Percentiles rank a stretch among this genome's conserved stretches.
phyloP scores from a whole-genome alignment of 768 basidiomycete species.

The Lactarius deliciosus region DNA sequence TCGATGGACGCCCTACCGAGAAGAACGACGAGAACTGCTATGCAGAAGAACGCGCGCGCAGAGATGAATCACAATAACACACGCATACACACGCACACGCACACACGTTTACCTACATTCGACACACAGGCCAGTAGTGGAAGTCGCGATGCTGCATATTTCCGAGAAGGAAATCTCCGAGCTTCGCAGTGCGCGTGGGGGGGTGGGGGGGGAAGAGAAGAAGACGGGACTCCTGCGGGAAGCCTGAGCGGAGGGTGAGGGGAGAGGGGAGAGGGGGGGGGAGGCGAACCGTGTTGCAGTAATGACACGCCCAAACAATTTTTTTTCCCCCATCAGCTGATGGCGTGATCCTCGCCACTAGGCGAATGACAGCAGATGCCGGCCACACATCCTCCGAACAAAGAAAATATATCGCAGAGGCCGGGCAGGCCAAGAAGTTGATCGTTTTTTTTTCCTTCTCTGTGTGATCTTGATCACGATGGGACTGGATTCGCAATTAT shows the following conservation, averaged over 20 bases:
- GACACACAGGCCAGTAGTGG: background rate
- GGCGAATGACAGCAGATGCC: background rate
- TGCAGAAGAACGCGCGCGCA: background rate
- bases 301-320: background rate
- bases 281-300: background rate
- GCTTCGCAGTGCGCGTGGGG: background rate
- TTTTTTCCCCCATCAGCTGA: conserved; percentile 1
- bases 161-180: background rate
- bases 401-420: conserved; percentile 1
- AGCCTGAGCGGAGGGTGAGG: background rate
- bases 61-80: background rate
- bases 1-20: conserved; percentile 16
- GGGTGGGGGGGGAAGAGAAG: background rate
- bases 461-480: conserved; percentile 17
- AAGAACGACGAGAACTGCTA: conserved; percentile 4
- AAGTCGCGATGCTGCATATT: background rate
- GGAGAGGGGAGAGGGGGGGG: background rate
- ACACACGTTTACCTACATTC: background rate
- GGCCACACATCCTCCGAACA: conserved; percentile 7
- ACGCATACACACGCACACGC: background rate
- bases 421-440: background rate
- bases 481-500: conserved; percentile 22
- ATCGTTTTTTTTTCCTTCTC: conserved; percentile 1
- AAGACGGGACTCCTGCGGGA: background rate
- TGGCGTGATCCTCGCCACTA: background rate